phyloP scores from a whole-genome alignment of 1,284 basidiomycete genomes.

The Peniophora sp. region DNA sequence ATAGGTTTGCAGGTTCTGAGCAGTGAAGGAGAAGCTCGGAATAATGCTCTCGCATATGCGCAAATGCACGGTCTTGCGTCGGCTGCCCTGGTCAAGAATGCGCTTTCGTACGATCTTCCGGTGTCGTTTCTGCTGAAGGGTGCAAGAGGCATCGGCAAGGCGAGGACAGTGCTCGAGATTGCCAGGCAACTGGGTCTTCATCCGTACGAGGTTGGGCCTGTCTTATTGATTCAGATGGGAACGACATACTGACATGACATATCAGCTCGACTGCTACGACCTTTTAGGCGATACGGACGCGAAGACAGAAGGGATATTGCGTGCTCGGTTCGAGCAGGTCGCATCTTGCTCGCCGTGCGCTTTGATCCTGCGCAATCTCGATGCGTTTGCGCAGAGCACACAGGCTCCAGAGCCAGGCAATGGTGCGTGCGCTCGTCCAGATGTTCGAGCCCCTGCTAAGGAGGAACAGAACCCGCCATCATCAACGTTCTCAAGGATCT shows the following conservation, averaged over 20 bases:
- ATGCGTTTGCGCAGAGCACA: slow-evolving; percentile 73
- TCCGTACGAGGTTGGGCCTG: slow-evolving; percentile 59
- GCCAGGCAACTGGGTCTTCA: slow-evolving; percentile 69
- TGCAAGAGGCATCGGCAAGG: slow-evolving; percentile 69
- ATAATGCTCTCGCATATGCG: slow-evolving; percentile 18
- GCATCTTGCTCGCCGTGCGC: slow-evolving; percentile 80
- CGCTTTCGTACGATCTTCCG: slow-evolving; percentile 52
- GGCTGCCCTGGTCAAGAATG: slow-evolving; percentile 46
- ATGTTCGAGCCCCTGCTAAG: background rate
- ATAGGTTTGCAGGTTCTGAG: background rate
- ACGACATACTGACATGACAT: slow-evolving; percentile 1
- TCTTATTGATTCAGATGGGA: background rate
- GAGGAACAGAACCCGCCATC: slow-evolving; percentile 48
- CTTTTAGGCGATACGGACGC: slow-evolving; percentile 75
- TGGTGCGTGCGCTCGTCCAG: slow-evolving; percentile 31
- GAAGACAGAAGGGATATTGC: slow-evolving; percentile 74
- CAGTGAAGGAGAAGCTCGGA: background rate
- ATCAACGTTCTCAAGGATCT: slow-evolving; percentile 61
- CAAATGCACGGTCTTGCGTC: slow-evolving; percentile 45
- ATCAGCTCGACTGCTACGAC: slow-evolving; percentile 83
- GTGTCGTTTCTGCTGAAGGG: slow-evolving; percentile 72
- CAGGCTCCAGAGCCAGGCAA: slow-evolving; percentile 63
- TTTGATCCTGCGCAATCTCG: slow-evolving; percentile 76
- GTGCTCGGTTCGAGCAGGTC: slow-evolving; percentile 76
- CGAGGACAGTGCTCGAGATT: slow-evolving; percentile 48